Base-by-base conservation (phyloP, 371 early-diverging fungal genomes). In the Rhizomucor pusillus region DNA sequence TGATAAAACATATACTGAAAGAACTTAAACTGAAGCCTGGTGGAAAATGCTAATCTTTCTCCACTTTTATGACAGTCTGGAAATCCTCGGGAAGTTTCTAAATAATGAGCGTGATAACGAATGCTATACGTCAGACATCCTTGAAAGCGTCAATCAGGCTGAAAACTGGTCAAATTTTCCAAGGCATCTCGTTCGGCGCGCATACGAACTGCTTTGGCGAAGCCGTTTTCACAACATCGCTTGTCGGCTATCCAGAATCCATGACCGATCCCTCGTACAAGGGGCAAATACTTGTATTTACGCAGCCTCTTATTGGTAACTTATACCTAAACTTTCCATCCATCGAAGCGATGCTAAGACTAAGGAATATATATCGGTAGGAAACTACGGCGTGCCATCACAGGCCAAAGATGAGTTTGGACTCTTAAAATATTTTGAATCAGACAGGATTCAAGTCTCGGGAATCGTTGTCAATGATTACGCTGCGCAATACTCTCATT, bases 241-340 rank as follows among this genome's bases (percentile, higher is more conserved):
- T 95, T 43, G 97, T 94, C 11, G 96, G 96, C 37, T 97, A 96
- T 69, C 92, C 94, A 14, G 96, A 97, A 75, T 92, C 95, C 33
- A 82, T 96, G 76, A 96, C 96, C 4, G 96, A 97, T 75, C 96
- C 96, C 22, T 93, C 93, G 19, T 95, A 95, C 73, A 81, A 88
- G 47, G 96, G 95, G n/a, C 95, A 97, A 81, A 91, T 97, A 60
- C 77, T 97, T 35, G 94, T 95, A 24, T 81, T 96, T 44, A 96
- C 98, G 59, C 93, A 91, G 74, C 98, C 98, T 18, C 75, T 97
- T 43, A 81, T 96, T 62, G 98, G 96, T 53, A 76, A 18, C 43
- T 52, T 24, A 44, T 34, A n/a, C 5, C 12, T 1, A 40, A n/a
- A 23, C 36, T 23, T 37, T 1, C n/a, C n/a, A n/a, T n/a, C n/a